A percentile compares a stretch with the other conserved stretches of the same genome.
phyloP scores from a whole-genome alignment of 2,329 filamentous ascomycete species.

The Talaromyces amestolkiae region DNA sequence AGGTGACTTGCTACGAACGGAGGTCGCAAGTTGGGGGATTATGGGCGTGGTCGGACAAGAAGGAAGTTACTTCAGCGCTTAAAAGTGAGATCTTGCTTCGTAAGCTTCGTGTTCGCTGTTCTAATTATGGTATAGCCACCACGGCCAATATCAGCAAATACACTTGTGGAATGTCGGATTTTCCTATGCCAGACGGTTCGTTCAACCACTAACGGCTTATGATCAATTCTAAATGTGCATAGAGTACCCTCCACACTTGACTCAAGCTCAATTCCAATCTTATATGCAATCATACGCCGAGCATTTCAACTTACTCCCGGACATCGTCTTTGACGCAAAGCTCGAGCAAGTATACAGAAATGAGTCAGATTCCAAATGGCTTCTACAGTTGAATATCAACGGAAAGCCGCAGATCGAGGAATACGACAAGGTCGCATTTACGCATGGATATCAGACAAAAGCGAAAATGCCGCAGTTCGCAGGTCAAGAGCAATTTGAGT shows the following conservation, averaged over 20 bases:
- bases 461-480: slow-evolving; percentile 39
- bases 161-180: slow-evolving; percentile 43
- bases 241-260: slow-evolving; percentile 24
- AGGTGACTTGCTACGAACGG: slow-evolving; percentile 42
- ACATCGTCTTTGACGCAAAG: slow-evolving; percentile 35
- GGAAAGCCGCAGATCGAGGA: slow-evolving; percentile 24
- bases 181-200: slow-evolving; percentile 41
- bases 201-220: not conserved
- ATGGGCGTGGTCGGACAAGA: slow-evolving; percentile 44
- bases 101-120: not conserved
- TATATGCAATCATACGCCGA: slow-evolving; percentile 45
- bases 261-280: slow-evolving; percentile 32
- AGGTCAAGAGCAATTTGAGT: slow-evolving; percentile 39
- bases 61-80: slow-evolving; percentile 29
- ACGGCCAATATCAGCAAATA: slow-evolving; percentile 41
- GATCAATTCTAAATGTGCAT: not conserved
- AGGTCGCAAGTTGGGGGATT: slow-evolving; percentile 44
- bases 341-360: slow-evolving; percentile 28
- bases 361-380: slow-evolving; percentile 35
- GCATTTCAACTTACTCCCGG: slow-evolving; percentile 38
- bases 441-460: slow-evolving; percentile 35
- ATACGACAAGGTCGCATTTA: slow-evolving; percentile 42
- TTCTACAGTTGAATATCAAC: slow-evolving; percentile 30
- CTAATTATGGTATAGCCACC: slow-evolving; percentile 24
- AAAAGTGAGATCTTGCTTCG: not conserved